These are phyloP conservation scores for Triticum aestivum DNA, from an alignment of 176 grass and related monocot species.

Conservation along the genomic window IWGSC_CS_RefSeq_v2.1 NC_057797.1:495252274-495252773, in stretches of 20 bases:
- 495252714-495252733: not conserved
- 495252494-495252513: not conserved
- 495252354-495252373: not conserved
- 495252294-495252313: not conserved
- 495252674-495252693: not conserved
- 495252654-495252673: not conserved
- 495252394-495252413: not conserved
- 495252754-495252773: not conserved
- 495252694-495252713: too few relatives aligned
- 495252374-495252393: not conserved
- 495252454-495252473: not conserved
- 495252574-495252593: not conserved
- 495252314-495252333: not conserved
- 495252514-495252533: not conserved
- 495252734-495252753: not conserved
- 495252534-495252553: not conserved
- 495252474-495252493: too few relatives aligned
- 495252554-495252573: not conserved
- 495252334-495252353: not conserved
- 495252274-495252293: not conserved
- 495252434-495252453: not conserved
- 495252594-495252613: not conserved
- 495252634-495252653: not conserved
- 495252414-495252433: not conserved
- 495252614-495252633: not conserved